Evolutionary conservation across 352 stramenopile genomes (phyloP).

Genomic region (Aphanomyces cochlioides): DNA sequence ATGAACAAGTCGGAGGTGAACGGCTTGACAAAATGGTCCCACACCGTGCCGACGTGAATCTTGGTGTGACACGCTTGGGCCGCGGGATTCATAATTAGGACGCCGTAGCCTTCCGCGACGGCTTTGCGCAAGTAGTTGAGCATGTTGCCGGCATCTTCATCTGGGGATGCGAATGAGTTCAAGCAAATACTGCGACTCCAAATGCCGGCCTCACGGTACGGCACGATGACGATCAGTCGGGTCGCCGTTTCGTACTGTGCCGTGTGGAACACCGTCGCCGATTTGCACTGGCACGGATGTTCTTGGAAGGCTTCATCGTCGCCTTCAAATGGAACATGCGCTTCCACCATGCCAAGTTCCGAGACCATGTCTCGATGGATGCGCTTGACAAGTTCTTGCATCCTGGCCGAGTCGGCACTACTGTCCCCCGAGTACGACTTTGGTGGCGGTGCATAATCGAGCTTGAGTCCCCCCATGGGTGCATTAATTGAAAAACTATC

Average conservation of each 20-base stretch:
- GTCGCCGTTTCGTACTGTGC: constrained; percentile 1
- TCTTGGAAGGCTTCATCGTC: constrained; percentile 14
- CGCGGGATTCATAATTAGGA: constrained; percentile 79
- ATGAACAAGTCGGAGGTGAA: constrained; percentile 67
- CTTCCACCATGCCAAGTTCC: constrained; percentile 30
- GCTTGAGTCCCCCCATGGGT: constrained; percentile 27
- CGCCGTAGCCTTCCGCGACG: constrained; percentile 72
- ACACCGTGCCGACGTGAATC: constrained; percentile 69
- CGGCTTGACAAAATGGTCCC: constrained; percentile 71
- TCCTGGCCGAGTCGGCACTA: constrained; percentile 9
- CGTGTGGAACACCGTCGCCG: constrained; percentile 29
- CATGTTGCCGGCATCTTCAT: constrained; percentile 70
- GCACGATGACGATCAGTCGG: constrained; percentile 74
- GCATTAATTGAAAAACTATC: not conserved
- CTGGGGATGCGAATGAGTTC: constrained; percentile 47
- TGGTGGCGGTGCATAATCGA: constrained; percentile 18
- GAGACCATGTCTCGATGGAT: constrained; percentile 26
- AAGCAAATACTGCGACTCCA: constrained; percentile 84
- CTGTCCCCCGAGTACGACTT: constrained; percentile 26
- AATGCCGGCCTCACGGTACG: constrained; percentile 79
- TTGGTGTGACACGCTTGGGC: constrained; percentile 69
- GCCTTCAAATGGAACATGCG: constrained; percentile 24
- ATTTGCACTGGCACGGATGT: constrained; percentile 30
- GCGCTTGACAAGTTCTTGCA: constrained; percentile 22
- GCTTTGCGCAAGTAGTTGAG: constrained; percentile 76